Percentiles rank a stretch among this genome's conserved stretches.
These are phyloP conservation scores for Colletotrichum tropicicola DNA, from an alignment of 2,329 filamentous ascomycete genomes.

Conservation along the genomic window DNA sequence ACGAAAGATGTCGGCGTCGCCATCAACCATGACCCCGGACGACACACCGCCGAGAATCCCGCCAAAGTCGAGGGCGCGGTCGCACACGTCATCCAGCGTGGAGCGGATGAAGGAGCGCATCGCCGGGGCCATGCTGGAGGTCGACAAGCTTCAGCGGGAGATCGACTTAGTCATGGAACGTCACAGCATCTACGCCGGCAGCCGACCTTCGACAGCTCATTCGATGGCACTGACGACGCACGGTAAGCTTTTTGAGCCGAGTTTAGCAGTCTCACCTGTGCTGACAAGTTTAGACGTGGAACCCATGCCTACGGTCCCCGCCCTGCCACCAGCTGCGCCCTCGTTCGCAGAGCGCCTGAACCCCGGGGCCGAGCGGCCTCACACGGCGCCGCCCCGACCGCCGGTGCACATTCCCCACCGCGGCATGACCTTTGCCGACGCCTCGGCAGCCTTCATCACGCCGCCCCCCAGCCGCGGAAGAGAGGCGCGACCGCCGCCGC, in stretches of 20 bases:
- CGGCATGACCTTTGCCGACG: constrained; percentile 40
- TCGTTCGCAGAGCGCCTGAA: constrained; percentile 67
- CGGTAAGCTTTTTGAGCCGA: constrained; percentile 22
- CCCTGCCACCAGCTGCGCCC: constrained; percentile 63
- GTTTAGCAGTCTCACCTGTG: constrained; percentile 8
- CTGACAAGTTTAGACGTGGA: constrained; percentile 49
- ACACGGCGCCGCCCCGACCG: constrained; percentile 44
- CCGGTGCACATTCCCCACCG: constrained; percentile 43
- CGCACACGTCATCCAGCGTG: constrained; percentile 55
- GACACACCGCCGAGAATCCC: constrained; percentile 51
- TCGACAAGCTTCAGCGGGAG: constrained; percentile 65
- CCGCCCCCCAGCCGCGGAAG: constrained; percentile 36
- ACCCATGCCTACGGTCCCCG: constrained; percentile 65
- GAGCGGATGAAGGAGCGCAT: constrained; percentile 64
- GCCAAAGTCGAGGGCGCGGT: constrained; percentile 53
- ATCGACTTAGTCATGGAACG: constrained; percentile 69
- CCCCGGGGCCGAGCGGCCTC: constrained; percentile 48
- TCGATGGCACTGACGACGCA: constrained; percentile 41
- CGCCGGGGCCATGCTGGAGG: constrained; percentile 65
- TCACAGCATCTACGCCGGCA: constrained; percentile 65
- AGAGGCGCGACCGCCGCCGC: constrained; percentile 55
- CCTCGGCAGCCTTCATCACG: constrained; percentile 41
- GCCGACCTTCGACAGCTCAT: constrained; percentile 59
- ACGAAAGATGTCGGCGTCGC: constrained; percentile 49
- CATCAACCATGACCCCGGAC: constrained; percentile 39